These are phyloP conservation scores for Zygotorulaspora mrakii DNA, from an alignment of 1,139 yeast species.

Conservation along the genomic window DNA sequence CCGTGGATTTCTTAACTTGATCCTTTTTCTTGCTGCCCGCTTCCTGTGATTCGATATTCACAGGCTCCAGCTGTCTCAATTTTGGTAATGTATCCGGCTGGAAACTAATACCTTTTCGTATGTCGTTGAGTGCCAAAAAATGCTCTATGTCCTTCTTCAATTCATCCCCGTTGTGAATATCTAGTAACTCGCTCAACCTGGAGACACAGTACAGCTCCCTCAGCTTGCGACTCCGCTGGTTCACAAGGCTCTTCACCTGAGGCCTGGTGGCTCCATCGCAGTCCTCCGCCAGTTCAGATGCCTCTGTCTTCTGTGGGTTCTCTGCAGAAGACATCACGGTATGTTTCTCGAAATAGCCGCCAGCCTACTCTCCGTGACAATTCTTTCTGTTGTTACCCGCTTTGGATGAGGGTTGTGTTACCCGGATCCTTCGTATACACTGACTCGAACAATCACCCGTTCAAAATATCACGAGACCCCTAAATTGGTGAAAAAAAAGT, in stretches of 20 bases:
- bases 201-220: slow-evolving; percentile 55
- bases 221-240: slow-evolving; percentile 48
- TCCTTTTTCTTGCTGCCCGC: slow-evolving; percentile 1
- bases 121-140: slow-evolving; percentile 27
- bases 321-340: slow-evolving; percentile 16
- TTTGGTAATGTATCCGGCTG: slow-evolving; percentile 22
- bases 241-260: slow-evolving; percentile 35
- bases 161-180: slow-evolving; percentile 22
- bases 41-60: slow-evolving; percentile 4
- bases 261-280: slow-evolving; percentile 8
- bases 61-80: slow-evolving; percentile 12
- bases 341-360: too few relatives aligned
- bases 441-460: neutral
- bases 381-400: neutral
- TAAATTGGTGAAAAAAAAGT: neutral
- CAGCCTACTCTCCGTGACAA: too few relatives aligned
- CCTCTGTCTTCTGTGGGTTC: slow-evolving; percentile 15
- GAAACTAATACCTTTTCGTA: slow-evolving; percentile 24
- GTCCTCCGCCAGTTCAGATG: slow-evolving; percentile 4
- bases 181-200: slow-evolving; percentile 35
- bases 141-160: slow-evolving; percentile 23
- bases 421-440: neutral
- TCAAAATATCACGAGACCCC: neutral
- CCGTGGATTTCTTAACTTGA: slow-evolving; percentile 1
- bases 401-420: neutral